Conservation (phyloP, 2,329 filamentous ascomycete species). For the Magnaporthiopsis rhizophila region DNA sequence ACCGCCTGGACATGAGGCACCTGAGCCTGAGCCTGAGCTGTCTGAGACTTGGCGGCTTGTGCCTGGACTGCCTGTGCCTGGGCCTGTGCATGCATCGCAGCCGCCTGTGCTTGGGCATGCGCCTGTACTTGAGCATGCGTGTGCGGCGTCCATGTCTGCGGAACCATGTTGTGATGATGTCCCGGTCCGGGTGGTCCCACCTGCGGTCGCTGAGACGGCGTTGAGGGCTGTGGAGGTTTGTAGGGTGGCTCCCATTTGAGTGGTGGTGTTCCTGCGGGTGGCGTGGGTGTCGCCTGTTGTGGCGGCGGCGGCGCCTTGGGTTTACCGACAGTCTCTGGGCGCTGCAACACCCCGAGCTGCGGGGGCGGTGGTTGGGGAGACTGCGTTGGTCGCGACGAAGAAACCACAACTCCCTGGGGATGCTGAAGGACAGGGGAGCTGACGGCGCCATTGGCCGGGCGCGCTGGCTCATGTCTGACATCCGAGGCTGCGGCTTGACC, state of each 20-base stretch:
- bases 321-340: conserved; percentile 23
- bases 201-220: conserved; percentile 12
- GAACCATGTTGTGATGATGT: conserved; percentile 7
- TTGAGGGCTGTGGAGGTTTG: conserved; percentile 25
- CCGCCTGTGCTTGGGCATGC: conserved; percentile 2
- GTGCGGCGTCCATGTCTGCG: conserved; percentile 12
- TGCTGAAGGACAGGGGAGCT: conserved; percentile 23
- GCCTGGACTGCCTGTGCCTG: neutral
- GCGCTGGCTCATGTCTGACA: conserved; percentile 6
- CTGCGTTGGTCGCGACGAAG: conserved; percentile 19
- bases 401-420: conserved; percentile 26
- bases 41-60: neutral
- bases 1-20: neutral
- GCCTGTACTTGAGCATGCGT: conserved; percentile 2
- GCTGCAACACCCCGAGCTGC: conserved; percentile 23
- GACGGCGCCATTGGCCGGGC: conserved; percentile 12
- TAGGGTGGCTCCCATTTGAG: conserved; percentile 35
- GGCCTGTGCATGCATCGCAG: neutral
- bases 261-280: conserved; percentile 22
- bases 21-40: neutral
- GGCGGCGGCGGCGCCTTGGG: conserved; percentile 20
- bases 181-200: neutral
- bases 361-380: conserved; percentile 18
- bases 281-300: conserved; percentile 16
- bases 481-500: conserved; percentile 5